phyloP scores from a whole-genome alignment of 306 rosid genomes.

The Pyrus betulifolia region DNA sequence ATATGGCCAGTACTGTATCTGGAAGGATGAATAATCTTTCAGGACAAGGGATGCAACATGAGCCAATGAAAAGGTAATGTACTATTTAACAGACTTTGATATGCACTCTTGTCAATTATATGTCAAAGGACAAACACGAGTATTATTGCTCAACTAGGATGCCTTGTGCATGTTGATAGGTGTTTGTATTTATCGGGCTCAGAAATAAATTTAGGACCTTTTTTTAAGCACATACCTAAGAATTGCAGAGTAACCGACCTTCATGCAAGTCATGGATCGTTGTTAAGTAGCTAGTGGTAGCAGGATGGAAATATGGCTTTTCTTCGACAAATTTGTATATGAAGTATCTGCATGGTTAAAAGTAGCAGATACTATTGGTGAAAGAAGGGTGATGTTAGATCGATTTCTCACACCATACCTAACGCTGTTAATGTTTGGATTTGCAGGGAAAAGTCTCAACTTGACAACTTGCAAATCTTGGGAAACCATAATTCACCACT shows the following conservation, averaged over 20 bases:
- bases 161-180: constrained; percentile 4
- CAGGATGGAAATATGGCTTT: not conserved
- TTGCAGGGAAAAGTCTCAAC: constrained; percentile 73
- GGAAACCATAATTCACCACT: constrained; percentile 72
- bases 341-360: not conserved
- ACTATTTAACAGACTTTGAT: constrained; percentile 2
- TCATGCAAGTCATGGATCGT: not conserved
- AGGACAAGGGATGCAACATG: constrained; percentile 51
- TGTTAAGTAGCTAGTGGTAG: not conserved
- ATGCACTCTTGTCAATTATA: constrained; percentile 2
- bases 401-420: constrained; percentile 2
- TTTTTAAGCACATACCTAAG: not conserved
- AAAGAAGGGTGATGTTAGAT: constrained; percentile 17
- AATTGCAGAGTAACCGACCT: not conserved
- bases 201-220: not conserved
- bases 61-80: constrained; percentile 52
- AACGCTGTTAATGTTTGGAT: constrained; percentile 18
- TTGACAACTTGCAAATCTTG: constrained; percentile 61
- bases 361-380: not conserved
- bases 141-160: constrained; percentile 4
- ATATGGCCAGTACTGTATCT: constrained; percentile 30
- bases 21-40: constrained; percentile 45
- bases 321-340: not conserved
- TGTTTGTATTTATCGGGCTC: not conserved
- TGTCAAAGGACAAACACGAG: not conserved